A percentile compares a stretch with the other conserved stretches of the same genome.
These are phyloP conservation scores for Fragilaria crotonensis DNA, from an alignment of 108 stramenopile species.

Conservation along the genomic window DNA sequence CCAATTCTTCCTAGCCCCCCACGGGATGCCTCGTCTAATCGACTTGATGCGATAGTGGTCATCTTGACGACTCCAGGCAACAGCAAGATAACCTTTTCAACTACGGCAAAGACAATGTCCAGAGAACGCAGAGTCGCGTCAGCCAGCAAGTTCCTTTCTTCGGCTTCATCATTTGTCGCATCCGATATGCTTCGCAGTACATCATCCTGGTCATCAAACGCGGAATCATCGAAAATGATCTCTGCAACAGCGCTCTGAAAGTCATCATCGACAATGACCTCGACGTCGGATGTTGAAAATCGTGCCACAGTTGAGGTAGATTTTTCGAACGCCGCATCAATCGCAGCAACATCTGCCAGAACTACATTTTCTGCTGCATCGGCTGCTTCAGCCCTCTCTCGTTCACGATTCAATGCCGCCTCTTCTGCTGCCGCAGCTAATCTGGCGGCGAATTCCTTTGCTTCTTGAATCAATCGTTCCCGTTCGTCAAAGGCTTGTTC, in stretches of 20 bases:
- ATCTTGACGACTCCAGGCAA: background rate
- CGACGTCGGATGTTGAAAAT: background rate
- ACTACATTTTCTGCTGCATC: background rate
- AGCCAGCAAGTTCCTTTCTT: background rate
- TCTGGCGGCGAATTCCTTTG: background rate
- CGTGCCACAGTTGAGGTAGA: background rate
- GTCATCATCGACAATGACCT: background rate
- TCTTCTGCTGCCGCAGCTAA: background rate
- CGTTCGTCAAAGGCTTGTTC: background rate
- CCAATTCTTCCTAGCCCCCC: conserved; percentile 3
- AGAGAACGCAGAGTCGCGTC: background rate
- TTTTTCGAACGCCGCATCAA: background rate
- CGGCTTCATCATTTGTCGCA: background rate
- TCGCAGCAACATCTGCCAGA: background rate
- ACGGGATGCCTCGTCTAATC: background rate
- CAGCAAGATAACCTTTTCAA: background rate
- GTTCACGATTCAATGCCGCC: background rate
- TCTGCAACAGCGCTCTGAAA: background rate
- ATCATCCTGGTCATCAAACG: background rate
- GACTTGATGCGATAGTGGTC: background rate
- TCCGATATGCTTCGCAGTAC: background rate
- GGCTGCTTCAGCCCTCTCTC: background rate
- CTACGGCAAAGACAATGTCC: background rate
- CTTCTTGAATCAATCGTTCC: background rate
- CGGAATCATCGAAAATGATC: background rate